Percentiles rank a stretch among this genome's conserved stretches.
These are phyloP conservation scores for Sarocladium oryzae DNA, from an alignment of 2,329 filamentous ascomycete genomes.

Conservation along the genomic window DNA sequence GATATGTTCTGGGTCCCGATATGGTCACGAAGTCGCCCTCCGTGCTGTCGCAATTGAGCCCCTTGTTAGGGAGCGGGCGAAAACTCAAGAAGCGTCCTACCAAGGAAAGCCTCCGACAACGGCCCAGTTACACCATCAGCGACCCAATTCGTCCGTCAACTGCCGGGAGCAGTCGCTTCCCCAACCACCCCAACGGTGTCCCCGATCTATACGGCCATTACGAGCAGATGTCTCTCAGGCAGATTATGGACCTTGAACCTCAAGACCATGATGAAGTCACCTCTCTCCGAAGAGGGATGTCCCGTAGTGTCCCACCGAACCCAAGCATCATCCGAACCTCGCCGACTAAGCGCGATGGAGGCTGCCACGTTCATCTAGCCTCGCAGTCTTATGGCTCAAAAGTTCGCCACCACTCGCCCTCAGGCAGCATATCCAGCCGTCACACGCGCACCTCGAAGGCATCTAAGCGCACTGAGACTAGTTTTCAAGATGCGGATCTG, in stretches of 20 bases:
- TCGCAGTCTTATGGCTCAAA: not conserved
- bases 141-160: conserved; percentile 13
- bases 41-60: conserved; percentile 29
- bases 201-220: conserved; percentile 52
- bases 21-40: conserved; percentile 36
- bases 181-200: conserved; percentile 30
- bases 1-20: conserved; percentile 28
- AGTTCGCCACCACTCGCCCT: not conserved
- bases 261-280: conserved; percentile 14
- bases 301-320: conserved; percentile 10
- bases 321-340: conserved; percentile 10
- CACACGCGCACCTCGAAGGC: conserved; percentile 49
- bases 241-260: conserved; percentile 26
- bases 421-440: conserved; percentile 47
- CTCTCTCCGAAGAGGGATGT: conserved; percentile 7
- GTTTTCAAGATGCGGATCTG: conserved; percentile 44
- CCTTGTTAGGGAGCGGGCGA: conserved; percentile 18
- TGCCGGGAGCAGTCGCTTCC: not conserved
- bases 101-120: conserved; percentile 27
- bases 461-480: conserved; percentile 40
- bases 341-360: conserved; percentile 13
- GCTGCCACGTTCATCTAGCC: not conserved
- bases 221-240: conserved; percentile 47
- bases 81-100: conserved; percentile 25
- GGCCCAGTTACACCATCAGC: conserved; percentile 11